Percentiles rank a stretch among this genome's conserved stretches.
These are phyloP conservation scores for Phytopythium vexans DNA, from an alignment of 352 stramenopile genomes.

Conservation along the genomic window DNA sequence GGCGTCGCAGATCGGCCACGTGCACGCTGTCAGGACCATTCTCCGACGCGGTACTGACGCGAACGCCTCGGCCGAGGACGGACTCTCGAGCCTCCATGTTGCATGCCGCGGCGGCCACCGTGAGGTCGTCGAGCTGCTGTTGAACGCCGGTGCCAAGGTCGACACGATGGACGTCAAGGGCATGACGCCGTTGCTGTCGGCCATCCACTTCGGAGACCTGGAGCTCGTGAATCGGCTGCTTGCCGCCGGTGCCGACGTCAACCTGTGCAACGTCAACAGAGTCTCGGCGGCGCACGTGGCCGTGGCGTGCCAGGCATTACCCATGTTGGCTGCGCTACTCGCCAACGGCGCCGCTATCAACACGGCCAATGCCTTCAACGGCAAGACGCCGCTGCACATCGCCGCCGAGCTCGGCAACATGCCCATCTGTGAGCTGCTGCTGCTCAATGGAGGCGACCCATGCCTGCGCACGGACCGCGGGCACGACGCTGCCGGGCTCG, in stretches of 20 bases:
- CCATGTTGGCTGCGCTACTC: constrained; percentile 38
- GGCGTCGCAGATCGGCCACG: constrained; percentile 44
- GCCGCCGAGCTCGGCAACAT: constrained; percentile 47
- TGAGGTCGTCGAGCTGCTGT: constrained; percentile 39
- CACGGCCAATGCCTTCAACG: constrained; percentile 39
- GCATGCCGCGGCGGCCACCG: constrained; percentile 41
- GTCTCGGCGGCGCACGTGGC: constrained; percentile 51
- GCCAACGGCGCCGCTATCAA: constrained; percentile 48
- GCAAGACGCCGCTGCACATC: constrained; percentile 57
- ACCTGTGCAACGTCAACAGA: constrained; percentile 33
- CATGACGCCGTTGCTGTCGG: constrained; percentile 47
- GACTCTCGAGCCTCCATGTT: constrained; percentile 39
- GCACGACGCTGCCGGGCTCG: constrained; percentile 21
- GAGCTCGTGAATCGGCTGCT: constrained; percentile 47
- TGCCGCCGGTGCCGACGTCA: constrained; percentile 43
- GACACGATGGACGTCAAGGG: constrained; percentile 34
- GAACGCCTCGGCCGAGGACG: constrained; percentile 34
- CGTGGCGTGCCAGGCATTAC: constrained; percentile 34
- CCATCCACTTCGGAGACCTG: constrained; percentile 43
- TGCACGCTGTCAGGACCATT: constrained; percentile 39
- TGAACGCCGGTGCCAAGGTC: constrained; percentile 39
- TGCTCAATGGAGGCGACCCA: constrained; percentile 26
- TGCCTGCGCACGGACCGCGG: constrained; percentile 23
- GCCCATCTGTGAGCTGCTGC: constrained; percentile 46
- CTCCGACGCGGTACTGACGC: constrained; percentile 37